A percentile compares a stretch with the other conserved stretches of the same genome.
These are phyloP conservation scores for Trametes villosa DNA, from an alignment of 768 basidiomycete genomes.

Conservation along the genomic window DNA sequence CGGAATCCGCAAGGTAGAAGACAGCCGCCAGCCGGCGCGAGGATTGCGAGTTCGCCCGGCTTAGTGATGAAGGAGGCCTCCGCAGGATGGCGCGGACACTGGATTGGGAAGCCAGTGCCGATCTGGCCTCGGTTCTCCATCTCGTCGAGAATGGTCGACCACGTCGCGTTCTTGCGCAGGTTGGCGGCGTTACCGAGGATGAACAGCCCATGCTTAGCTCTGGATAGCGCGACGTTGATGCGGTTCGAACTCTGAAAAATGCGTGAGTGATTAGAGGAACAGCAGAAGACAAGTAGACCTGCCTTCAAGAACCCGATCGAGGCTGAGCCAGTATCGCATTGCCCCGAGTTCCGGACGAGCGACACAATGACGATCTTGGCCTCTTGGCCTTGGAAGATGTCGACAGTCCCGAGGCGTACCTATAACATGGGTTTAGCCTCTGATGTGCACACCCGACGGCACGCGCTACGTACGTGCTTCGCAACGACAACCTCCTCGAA, in stretches of 20 bases:
- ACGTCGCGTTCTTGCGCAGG: conserved; percentile 55
- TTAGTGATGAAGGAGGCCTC: conserved; percentile 44
- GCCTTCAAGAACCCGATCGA: conserved; percentile 79
- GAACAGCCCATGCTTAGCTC: conserved; percentile 75
- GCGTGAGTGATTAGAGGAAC: not conserved
- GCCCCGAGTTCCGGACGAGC: conserved; percentile 70
- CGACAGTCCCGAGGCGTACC: conserved; percentile 74
- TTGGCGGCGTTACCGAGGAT: conserved; percentile 71
- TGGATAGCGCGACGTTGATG: conserved; percentile 64
- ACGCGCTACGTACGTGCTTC: conserved; percentile 46
- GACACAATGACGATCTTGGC: conserved; percentile 75
- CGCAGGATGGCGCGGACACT: conserved; percentile 60
- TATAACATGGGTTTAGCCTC: conserved; percentile 36
- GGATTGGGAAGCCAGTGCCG: conserved; percentile 58
- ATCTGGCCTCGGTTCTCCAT: conserved; percentile 51
- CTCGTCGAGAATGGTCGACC: conserved; percentile 61
- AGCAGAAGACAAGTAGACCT: conserved; percentile 22
- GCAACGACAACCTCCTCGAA: conserved; percentile 54
- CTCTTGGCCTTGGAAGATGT: conserved; percentile 81
- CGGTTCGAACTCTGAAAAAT: conserved; percentile 1
- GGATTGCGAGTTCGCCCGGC: conserved; percentile 53
- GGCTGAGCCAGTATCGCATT: conserved; percentile 13
- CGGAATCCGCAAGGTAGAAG: conserved; percentile 55
- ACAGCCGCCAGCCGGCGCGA: conserved; percentile 68
- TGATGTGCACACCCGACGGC: no score